These are phyloP conservation scores for Mortierella sp. DNA, from an alignment of 371 early-diverging fungal genomes.

Conservation along the genomic window DNA sequence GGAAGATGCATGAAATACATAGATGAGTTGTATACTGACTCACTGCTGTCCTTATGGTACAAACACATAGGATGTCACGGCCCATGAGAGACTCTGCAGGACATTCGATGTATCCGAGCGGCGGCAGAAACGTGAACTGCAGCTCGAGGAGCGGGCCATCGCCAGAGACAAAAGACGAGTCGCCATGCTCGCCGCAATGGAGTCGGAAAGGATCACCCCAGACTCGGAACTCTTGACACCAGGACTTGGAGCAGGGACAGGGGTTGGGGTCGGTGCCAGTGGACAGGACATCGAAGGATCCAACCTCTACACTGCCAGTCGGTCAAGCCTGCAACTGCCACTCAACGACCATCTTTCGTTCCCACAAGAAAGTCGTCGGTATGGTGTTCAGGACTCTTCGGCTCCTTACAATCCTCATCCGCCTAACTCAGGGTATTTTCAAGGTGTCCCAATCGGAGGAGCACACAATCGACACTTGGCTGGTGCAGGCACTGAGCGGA, in stretches of 20 bases:
- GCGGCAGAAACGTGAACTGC: slow-evolving; percentile 23
- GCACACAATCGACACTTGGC: slow-evolving; percentile 29
- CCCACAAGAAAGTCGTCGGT: slow-evolving; percentile 42
- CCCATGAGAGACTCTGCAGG: slow-evolving; percentile 25
- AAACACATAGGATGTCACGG: slow-evolving; percentile 22
- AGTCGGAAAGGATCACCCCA: slow-evolving; percentile 33
- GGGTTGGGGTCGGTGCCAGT: slow-evolving; percentile 30
- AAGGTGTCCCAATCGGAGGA: not conserved
- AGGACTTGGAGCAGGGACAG: slow-evolving; percentile 22
- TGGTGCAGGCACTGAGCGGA: slow-evolving; percentile 10
- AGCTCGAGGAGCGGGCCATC: slow-evolving; percentile 21
- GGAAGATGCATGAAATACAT: not conserved
- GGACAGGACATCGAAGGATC: slow-evolving; percentile 34
- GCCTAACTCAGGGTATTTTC: slow-evolving; percentile 2
- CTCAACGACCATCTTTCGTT: slow-evolving; percentile 51
- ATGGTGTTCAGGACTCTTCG: slow-evolving; percentile 39
- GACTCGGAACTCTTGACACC: slow-evolving; percentile 25
- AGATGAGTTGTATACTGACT: not conserved
- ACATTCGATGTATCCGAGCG: slow-evolving; percentile 28
- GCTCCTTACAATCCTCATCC: slow-evolving; percentile 18
- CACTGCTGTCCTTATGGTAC: not conserved
- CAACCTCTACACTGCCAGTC: slow-evolving; percentile 35
- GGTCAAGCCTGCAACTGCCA: slow-evolving; percentile 50
- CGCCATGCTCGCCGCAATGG: slow-evolving; percentile 29
- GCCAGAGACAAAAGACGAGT: slow-evolving; percentile 27